A percentile compares a stretch with the other conserved stretches of the same genome.
These are phyloP conservation scores for Jimgerdemannia flammicorona DNA, from an alignment of 192 early-diverging fungal genomes.

Conservation along the genomic window DNA sequence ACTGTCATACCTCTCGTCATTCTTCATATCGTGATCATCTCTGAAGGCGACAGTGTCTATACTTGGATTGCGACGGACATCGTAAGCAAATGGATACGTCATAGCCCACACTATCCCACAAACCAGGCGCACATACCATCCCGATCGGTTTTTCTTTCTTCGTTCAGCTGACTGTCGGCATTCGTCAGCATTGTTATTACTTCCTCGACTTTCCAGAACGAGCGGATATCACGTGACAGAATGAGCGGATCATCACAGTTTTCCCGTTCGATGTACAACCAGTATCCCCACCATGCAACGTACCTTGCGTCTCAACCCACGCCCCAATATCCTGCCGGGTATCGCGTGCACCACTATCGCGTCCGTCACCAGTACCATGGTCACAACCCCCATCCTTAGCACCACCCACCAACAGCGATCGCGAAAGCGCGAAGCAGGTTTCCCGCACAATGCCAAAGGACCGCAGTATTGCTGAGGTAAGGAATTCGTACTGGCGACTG, in stretches of 20 bases:
- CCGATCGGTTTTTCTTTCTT: not conserved
- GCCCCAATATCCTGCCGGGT: not conserved
- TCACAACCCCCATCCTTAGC: not conserved
- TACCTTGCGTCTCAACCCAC: not conserved
- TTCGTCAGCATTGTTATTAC: not conserved
- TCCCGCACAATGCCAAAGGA: not conserved
- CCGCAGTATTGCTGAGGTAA: not conserved
- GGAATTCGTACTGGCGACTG: not conserved
- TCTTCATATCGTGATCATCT: not conserved
- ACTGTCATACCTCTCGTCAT: not conserved
- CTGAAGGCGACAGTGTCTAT: not conserved
- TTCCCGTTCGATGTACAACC: too few species aligned
- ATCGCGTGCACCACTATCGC: not conserved
- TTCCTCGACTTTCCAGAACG: not conserved
- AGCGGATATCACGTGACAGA: not conserved
- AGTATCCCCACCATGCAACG: not conserved
- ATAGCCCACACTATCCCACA: not conserved
- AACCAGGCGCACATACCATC: not conserved
- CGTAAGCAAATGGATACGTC: not conserved
- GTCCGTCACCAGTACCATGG: not conserved
- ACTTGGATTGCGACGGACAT: not conserved
- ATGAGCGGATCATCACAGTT: too few species aligned
- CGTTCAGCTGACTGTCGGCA: not conserved
- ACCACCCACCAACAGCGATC: not conserved
- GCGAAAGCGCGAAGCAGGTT: not conserved